Evolutionary conservation across 768 basidiomycete species (phyloP).

Genomic region (Inosperma sp.): DNA sequence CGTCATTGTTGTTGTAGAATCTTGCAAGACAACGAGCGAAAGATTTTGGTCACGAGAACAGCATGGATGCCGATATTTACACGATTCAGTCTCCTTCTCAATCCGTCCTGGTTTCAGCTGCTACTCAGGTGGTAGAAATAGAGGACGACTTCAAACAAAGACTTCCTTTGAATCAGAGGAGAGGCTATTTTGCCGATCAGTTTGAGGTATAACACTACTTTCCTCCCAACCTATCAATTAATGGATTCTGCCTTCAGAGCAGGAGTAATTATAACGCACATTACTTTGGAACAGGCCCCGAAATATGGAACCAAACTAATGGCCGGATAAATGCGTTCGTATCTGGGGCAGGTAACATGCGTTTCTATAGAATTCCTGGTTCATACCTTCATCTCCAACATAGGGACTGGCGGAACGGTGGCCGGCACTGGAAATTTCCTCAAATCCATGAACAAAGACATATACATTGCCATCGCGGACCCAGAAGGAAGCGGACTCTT

Average conservation of each 20-base stretch:
- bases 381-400: background rate
- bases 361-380: background rate
- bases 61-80: slow-evolving; percentile 18
- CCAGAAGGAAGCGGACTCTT: slow-evolving; percentile 93
- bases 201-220: slow-evolving; percentile 54
- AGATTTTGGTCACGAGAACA: slow-evolving; percentile 56
- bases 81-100: slow-evolving; percentile 42
- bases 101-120: slow-evolving; percentile 51
- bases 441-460: slow-evolving; percentile 63
- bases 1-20: slow-evolving; percentile 49
- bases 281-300: slow-evolving; percentile 84
- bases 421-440: slow-evolving; percentile 79
- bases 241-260: slow-evolving; percentile 46
- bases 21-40: slow-evolving; percentile 76
- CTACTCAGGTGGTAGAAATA: slow-evolving; percentile 39
- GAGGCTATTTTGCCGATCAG: slow-evolving; percentile 94
- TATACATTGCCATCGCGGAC: slow-evolving; percentile 77
- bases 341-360: slow-evolving; percentile 72
- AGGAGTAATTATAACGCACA: slow-evolving; percentile 88
- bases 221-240: background rate
- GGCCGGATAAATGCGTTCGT: slow-evolving; percentile 82
- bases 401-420: slow-evolving; percentile 92
- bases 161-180: slow-evolving; percentile 43
- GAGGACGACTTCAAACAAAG: slow-evolving; percentile 37
- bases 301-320: slow-evolving; percentile 91